These are phyloP conservation scores for Vigna nakashimae DNA, from an alignment of 306 rosid genomes.

Conservation along the genomic window DNA sequence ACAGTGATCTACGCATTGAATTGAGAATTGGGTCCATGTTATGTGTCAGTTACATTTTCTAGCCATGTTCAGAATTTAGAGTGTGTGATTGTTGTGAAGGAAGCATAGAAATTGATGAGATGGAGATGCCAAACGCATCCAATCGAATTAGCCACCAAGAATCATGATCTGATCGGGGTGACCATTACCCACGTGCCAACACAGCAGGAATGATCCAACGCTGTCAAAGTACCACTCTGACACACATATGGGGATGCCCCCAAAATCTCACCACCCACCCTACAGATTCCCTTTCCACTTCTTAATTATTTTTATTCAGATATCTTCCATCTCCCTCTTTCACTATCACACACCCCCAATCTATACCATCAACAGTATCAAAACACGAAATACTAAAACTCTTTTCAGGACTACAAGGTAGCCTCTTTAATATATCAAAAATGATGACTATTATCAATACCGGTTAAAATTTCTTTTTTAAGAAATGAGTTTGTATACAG, in stretches of 20 bases:
- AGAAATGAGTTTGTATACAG: too few species aligned
- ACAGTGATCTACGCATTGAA: constrained; percentile 13
- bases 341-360: too few species aligned
- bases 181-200: constrained; percentile 46
- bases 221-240: constrained; percentile 41
- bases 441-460: too few species aligned
- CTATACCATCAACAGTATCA: too few species aligned
- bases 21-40: neutral
- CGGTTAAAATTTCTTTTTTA: too few species aligned
- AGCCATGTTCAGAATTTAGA: neutral
- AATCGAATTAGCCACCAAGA: constrained; percentile 32
- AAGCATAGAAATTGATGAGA: neutral
- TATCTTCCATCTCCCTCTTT: too few species aligned
- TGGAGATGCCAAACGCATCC: constrained; percentile 46
- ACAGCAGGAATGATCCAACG: constrained; percentile 41
- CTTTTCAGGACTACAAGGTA: too few species aligned
- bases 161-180: constrained; percentile 44
- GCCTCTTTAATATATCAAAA: too few species aligned
- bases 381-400: too few species aligned
- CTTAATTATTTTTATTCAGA: too few species aligned
- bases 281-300: constrained; percentile 34
- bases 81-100: neutral
- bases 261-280: constrained; percentile 27
- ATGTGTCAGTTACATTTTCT: neutral
- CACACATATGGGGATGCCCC: constrained; percentile 45